A percentile compares a stretch with the other conserved stretches of the same genome.
phyloP scores from a whole-genome alignment of 805 yeast genomes.

The Maudiozyma barnettii region DNA sequence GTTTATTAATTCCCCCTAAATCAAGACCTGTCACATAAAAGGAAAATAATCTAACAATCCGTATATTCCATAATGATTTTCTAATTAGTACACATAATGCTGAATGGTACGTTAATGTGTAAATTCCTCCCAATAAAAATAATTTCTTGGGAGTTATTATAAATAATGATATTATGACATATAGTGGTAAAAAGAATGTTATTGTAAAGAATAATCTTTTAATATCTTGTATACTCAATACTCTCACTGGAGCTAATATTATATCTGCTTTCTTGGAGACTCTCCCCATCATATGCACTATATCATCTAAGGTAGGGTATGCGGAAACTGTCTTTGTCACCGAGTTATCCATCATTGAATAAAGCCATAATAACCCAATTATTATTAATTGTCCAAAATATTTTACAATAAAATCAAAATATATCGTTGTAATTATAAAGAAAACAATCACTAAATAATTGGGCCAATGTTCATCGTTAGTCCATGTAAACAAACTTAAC shows the following conservation, averaged over 20 bases:
- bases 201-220: slow-evolving; percentile 76
- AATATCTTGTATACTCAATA: slow-evolving; percentile 66
- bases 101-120: slow-evolving; percentile 73
- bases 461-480: slow-evolving; percentile 72
- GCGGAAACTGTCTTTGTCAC: slow-evolving; percentile 51
- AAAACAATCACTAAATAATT: slow-evolving; percentile 32
- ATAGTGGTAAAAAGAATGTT: slow-evolving; percentile 74
- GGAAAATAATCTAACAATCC: slow-evolving; percentile 53
- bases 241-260: slow-evolving; percentile 66
- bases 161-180: slow-evolving; percentile 57
- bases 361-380: slow-evolving; percentile 50
- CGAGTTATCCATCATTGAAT: slow-evolving; percentile 46
- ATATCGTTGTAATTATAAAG: slow-evolving; percentile 53
- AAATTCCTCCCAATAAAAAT: slow-evolving; percentile 46
- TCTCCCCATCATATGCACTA: slow-evolving; percentile 65
- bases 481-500: slow-evolving; percentile 79
- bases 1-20: slow-evolving; percentile 40
- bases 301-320: slow-evolving; percentile 81
- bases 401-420: slow-evolving; percentile 68
- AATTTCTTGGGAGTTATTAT: slow-evolving; percentile 60
- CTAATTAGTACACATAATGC: slow-evolving; percentile 71
- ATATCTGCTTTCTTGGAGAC: slow-evolving; percentile 69
- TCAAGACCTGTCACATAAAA: slow-evolving; percentile 85
- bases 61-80: slow-evolving; percentile 70
- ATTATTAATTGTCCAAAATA: slow-evolving; percentile 74